A percentile compares a stretch with the other conserved stretches of the same genome.
Evolutionary conservation across 768 basidiomycete genomes (phyloP).

Genomic region (Cytidiella melzeri): DNA sequence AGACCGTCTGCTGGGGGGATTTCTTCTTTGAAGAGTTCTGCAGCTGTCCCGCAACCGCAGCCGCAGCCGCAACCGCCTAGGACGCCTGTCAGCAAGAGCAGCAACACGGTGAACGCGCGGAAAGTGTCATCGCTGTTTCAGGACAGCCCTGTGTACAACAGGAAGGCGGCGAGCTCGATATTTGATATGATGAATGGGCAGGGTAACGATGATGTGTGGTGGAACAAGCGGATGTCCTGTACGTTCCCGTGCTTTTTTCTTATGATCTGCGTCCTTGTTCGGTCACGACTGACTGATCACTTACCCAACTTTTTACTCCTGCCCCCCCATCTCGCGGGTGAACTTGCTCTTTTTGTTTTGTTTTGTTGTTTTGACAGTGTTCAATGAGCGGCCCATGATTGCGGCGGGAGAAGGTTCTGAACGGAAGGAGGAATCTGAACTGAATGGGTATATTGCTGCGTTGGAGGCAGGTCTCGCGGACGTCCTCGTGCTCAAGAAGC

Average conservation of each 20-base stretch:
- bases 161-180: conserved; percentile 45
- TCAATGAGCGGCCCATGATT: conserved; percentile 43
- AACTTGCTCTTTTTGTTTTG: background rate
- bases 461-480: conserved; percentile 50
- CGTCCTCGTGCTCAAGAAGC: conserved; percentile 51
- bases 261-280: conserved; percentile 2
- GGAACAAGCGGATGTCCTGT: conserved; percentile 74
- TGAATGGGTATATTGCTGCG: conserved; percentile 45
- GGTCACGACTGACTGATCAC: conserved; percentile 11
- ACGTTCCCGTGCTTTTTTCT: conserved; percentile 25
- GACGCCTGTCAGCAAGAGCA: conserved; percentile 60
- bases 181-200: conserved; percentile 63
- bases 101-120: conserved; percentile 49
- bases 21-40: conserved; percentile 6
- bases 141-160: conserved; percentile 68
- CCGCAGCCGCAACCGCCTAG: conserved; percentile 36
- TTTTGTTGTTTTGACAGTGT: conserved; percentile 28
- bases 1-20: conserved; percentile 27
- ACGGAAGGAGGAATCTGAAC: conserved; percentile 41
- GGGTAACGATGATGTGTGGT: conserved; percentile 75
- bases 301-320: conserved; percentile 9
- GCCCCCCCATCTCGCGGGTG: background rate
- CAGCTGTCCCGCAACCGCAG: too few relatives aligned
- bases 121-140: conserved; percentile 74
- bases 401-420: conserved; percentile 35